These are phyloP conservation scores for Blastocystis hominis DNA, from an alignment of 352 stramenopile species.

Conservation along the genomic window DNA sequence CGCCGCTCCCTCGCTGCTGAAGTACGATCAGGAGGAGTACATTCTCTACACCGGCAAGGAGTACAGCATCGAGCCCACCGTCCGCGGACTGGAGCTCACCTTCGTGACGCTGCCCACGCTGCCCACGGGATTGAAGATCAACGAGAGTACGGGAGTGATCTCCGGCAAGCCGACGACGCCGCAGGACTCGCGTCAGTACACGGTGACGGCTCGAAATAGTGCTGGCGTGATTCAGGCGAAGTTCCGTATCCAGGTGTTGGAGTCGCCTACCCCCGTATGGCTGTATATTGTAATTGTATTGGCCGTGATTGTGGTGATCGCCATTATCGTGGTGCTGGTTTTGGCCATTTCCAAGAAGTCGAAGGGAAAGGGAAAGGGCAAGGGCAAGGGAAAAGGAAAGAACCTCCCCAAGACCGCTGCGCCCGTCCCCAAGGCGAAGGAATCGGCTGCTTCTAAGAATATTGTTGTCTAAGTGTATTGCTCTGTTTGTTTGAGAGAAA, in stretches of 20 bases:
- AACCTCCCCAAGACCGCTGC: neutral
- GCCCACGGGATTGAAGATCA: neutral
- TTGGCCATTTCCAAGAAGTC: neutral
- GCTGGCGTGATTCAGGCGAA: neutral
- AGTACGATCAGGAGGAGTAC: neutral
- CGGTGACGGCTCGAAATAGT: neutral
- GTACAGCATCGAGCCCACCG: neutral
- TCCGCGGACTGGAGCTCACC: neutral
- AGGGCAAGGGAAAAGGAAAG: neutral
- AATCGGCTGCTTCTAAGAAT: neutral
- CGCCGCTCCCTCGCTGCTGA: neutral
- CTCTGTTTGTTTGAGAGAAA: neutral
- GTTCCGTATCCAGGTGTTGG: neutral
- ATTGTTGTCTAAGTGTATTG: neutral
- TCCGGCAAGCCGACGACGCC: neutral
- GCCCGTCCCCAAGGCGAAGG: neutral
- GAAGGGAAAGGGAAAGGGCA: neutral
- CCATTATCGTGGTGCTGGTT: neutral
- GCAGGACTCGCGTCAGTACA: neutral
- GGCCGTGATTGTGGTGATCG: neutral
- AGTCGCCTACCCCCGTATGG: neutral
- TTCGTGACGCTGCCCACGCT: neutral
- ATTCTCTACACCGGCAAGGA: neutral
- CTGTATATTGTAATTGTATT: conserved; percentile 11
- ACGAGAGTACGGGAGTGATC: neutral